Base-by-base conservation (phyloP, 129 eudicot genomes). In the Artemisia argyi region DNA sequence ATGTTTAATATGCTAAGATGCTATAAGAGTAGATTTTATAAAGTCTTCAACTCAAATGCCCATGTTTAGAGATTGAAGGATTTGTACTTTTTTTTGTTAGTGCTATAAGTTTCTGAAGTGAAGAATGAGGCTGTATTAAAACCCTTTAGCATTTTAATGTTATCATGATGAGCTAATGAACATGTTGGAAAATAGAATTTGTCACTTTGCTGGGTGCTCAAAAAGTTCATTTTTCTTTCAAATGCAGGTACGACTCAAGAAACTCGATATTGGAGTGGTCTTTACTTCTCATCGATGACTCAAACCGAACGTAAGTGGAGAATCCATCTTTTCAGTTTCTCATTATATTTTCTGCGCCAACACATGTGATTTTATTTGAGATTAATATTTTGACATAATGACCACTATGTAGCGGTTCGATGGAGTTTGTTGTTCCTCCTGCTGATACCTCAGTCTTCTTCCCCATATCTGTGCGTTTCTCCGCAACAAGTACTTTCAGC, bases 391-490 rank as follows among this genome's bases (percentile, higher is more conserved):
- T 56, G 22, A 67, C 69, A 46, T 30, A 60, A 59, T 76, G 48
- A 32, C 77, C 57, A 52, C 42, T 68, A 69, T 65, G 90, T 88
- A 95, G 99, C 65, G 99, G 99, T 22, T 79, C 95, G 4, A 66
- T 95, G 97, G 99, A 95, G 82, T 95, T 95, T 65, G 97, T 95
- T 51, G 96, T 95, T 58, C 97, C 99, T 73, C 85, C 97, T 5
- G 85, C 96, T 53, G 97, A 91, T 71, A 68, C 94, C 42, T 88
- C 99, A 11, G 85, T 76, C 48, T 92, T 95, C 72, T 95, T 90
- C 86, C 99, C 99, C 15, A 91, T 95, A 39, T 88, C 97, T n/a
- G 99, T 91, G 73, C 88, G 95, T 19, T 91, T 95, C 79, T 75
- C 92, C 8, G 92, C 99, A 52, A 75, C 97, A 61, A 86, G 72